A percentile compares a stretch with the other conserved stretches of the same genome.
Conservation (phyloP, 305 asterid species). For the Fraxinus angustifolia region DNA sequence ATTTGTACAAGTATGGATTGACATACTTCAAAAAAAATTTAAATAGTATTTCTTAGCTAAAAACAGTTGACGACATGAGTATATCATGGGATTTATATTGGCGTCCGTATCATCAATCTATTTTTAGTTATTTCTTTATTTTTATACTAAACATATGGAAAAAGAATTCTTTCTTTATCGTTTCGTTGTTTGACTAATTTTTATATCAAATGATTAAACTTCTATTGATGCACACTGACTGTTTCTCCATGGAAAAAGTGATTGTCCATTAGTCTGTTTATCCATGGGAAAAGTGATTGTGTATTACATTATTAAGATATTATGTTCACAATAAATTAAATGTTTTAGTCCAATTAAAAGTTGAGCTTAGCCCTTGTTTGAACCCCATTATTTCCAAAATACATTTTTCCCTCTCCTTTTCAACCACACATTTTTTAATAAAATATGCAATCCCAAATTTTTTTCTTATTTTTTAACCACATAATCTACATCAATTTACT, state of each 20-base stretch:
- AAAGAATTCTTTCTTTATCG: background rate
- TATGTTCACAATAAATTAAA: background rate
- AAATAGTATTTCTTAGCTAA: background rate
- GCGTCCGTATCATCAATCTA: background rate
- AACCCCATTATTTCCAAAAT: background rate
- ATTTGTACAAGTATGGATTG: background rate
- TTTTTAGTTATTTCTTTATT: background rate
- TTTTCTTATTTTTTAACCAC: background rate
- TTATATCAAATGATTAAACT: background rate
- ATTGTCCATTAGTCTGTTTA: background rate
- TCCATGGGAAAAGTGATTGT: background rate
- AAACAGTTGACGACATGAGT: background rate
- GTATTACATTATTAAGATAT: background rate
- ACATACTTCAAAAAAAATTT: background rate
- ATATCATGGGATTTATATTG: background rate
- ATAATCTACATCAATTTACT: background rate
- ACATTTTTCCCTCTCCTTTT: background rate
- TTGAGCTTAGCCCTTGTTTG: background rate
- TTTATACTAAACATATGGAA: background rate
- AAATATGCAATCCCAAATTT: background rate
- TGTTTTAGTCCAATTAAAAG: background rate
- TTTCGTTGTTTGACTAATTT: background rate
- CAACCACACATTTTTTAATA: background rate
- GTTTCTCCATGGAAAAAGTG: background rate
- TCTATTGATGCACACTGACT: background rate